Evolutionary conservation across 441 rosid species (phyloP).

Genomic region (Isatis lusitanica): DNA sequence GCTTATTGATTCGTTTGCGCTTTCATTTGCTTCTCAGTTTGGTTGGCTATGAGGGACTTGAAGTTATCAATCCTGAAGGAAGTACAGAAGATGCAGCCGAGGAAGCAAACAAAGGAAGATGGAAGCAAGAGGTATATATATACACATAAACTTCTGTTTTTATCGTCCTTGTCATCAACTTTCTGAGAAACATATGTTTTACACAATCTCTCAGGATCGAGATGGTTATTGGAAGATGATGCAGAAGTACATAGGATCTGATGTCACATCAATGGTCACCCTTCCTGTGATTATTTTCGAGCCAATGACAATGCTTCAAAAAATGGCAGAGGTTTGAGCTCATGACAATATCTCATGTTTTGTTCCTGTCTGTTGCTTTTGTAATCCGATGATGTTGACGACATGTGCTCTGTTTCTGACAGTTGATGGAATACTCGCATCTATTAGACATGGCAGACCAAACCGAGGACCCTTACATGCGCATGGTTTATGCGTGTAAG

Average conservation of each 20-base stretch:
- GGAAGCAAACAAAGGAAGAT: slow-evolving; percentile 91
- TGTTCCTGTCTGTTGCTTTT: slow-evolving; percentile 4
- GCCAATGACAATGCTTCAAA: slow-evolving; percentile 94
- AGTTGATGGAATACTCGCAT: slow-evolving; percentile 97
- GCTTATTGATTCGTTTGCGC: not conserved
- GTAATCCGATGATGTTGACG: slow-evolving; percentile 8
- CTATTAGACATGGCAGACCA: slow-evolving; percentile 87
- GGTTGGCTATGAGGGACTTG: slow-evolving; percentile 84
- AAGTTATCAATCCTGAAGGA: slow-evolving; percentile 94
- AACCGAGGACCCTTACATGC: slow-evolving; percentile 92
- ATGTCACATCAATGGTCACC: slow-evolving; percentile 97
- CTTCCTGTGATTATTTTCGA: slow-evolving; percentile 95
- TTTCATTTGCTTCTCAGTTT: slow-evolving; percentile 48
- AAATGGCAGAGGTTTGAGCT: slow-evolving; percentile 91
- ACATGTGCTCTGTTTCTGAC: slow-evolving; percentile 35
- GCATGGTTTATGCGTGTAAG: slow-evolving; percentile 90
- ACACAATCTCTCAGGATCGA: slow-evolving; percentile 61
- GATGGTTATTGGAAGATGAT: slow-evolving; percentile 97
- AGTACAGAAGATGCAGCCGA: slow-evolving; percentile 92
- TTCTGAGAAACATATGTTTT: slow-evolving; percentile 1
- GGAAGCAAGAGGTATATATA: slow-evolving; percentile 77
- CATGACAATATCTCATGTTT: not conserved
- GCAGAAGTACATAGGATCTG: slow-evolving; percentile 93
- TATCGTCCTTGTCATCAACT: not conserved
- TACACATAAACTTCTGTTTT: not conserved